Evolutionary conservation across 2,329 filamentous ascomycete species (phyloP).

Genomic region (Diplodia sapinea): DNA sequence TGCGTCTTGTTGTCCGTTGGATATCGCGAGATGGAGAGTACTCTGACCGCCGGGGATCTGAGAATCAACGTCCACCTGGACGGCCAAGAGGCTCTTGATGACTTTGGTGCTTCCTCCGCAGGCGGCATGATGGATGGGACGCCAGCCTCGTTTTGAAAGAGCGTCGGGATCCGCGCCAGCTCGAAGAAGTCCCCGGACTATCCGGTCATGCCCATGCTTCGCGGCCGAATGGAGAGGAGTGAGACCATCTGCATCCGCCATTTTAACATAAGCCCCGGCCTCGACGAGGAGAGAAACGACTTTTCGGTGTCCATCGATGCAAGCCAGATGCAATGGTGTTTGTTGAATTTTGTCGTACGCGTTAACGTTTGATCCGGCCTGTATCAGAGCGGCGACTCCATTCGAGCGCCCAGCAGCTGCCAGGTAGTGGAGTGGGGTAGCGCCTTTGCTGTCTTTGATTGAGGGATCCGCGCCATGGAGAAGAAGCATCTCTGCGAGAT

Average conservation of each 20-base stretch:
- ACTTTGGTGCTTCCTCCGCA: neutral
- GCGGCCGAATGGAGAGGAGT: neutral
- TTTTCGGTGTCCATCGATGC: neutral
- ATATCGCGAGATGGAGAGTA: neutral
- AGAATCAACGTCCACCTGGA: neutral
- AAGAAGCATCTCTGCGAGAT: neutral
- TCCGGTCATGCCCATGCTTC: neutral
- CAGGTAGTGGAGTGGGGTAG: conserved; percentile 1
- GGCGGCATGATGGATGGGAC: conserved; percentile 9
- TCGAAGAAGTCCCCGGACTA: neutral
- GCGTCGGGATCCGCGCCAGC: neutral
- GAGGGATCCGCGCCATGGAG: neutral
- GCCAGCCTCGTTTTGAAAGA: neutral
- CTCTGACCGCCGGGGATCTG: neutral
- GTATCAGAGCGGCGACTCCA: neutral
- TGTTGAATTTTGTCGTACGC: neutral
- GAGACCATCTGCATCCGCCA: neutral
- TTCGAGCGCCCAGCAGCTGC: neutral
- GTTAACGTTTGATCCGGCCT: neutral
- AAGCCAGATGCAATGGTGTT: conserved; percentile 6
- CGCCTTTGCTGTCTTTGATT: neutral
- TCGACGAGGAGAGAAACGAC: neutral
- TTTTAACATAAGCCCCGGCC: neutral
- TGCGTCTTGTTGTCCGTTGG: neutral
- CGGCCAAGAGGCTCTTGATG: neutral